These are phyloP conservation scores for Aschersonia sp. DNA, from an alignment of 2,329 filamentous ascomycete species.

Conservation along the genomic window DNA sequence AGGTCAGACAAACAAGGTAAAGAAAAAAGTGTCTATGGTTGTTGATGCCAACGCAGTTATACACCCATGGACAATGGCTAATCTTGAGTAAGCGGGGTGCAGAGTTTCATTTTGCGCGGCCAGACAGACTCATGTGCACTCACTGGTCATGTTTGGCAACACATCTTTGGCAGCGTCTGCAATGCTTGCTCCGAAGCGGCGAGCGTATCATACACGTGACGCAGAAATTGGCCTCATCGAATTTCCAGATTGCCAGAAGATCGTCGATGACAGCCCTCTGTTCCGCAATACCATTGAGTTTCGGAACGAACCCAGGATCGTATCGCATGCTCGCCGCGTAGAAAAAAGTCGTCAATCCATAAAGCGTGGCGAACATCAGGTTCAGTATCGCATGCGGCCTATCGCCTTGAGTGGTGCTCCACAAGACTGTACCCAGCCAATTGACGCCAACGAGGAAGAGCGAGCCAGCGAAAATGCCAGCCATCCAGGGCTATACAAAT, in stretches of 20 bases:
- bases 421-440: conserved; percentile 62
- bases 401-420: conserved; percentile 17
- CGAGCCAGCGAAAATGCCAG: conserved; percentile 82
- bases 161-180: conserved; percentile 77
- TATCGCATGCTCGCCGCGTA: conserved; percentile 74
- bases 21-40: conserved; percentile 93
- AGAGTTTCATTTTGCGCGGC: too few relatives aligned
- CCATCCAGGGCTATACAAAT: conserved; percentile 59
- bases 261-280: conserved; percentile 84
- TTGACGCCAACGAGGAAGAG: conserved; percentile 67
- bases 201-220: conserved; percentile 88
- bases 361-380: conserved; percentile 52
- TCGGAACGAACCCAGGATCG: conserved; percentile 88
- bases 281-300: conserved; percentile 74
- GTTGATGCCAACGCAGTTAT: conserved; percentile 91
- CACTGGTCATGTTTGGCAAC: conserved; percentile 95
- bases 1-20: conserved; percentile 65
- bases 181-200: conserved; percentile 90
- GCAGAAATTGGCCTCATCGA: conserved; percentile 90
- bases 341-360: conserved; percentile 63
- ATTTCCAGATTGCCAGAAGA: conserved; percentile 71
- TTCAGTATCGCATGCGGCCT: conserved; percentile 56
- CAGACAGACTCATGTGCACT: conserved; percentile 17
- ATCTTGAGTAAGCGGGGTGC: neutral
- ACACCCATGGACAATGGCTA: conserved; percentile 94